Conservation (phyloP, 2,329 filamentous ascomycete genomes). For the Didymella segeticola region DNA sequence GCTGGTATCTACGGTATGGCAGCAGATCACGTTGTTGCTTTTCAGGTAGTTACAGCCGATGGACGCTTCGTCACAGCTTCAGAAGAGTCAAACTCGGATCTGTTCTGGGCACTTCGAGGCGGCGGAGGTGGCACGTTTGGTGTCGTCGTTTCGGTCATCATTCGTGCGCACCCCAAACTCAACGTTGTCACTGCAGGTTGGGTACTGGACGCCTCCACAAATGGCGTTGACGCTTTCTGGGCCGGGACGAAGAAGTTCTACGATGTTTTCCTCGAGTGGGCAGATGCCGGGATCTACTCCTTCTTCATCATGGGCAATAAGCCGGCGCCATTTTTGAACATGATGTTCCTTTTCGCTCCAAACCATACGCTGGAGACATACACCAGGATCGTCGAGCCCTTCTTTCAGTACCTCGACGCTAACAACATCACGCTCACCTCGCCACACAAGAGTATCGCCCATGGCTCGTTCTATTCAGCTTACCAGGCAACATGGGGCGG, state of each 20-base stretch:
- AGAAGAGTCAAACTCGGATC: slow-evolving; percentile 17
- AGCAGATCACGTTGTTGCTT: slow-evolving; percentile 34
- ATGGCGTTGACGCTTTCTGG: neutral
- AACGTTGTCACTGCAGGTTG: neutral
- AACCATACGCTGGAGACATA: neutral
- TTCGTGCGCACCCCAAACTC: slow-evolving; percentile 23
- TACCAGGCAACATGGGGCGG: slow-evolving; percentile 31
- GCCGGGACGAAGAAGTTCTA: neutral
- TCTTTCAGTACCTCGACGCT: slow-evolving; percentile 1
- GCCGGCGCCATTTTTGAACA: neutral
- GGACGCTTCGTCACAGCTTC: slow-evolving; percentile 34
- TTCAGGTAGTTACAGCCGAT: slow-evolving; percentile 33
- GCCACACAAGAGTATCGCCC: slow-evolving; percentile 28
- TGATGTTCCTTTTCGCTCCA: neutral
- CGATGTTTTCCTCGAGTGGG: neutral
- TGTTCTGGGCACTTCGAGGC: neutral
- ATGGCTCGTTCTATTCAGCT: slow-evolving; percentile 23
- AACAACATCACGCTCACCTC: slow-evolving; percentile 30
- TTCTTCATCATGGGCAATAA: slow-evolving; percentile 3
- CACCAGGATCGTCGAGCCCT: neutral
- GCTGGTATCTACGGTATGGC: slow-evolving; percentile 30
- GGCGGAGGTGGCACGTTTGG: slow-evolving; percentile 32
- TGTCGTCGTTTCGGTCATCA: slow-evolving; percentile 26
- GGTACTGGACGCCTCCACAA: neutral
- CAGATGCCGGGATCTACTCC: neutral